Evolutionary conservation across 31 red algal genomes (phyloP).

Genomic region (Odonthalia washingtoniensis): DNA sequence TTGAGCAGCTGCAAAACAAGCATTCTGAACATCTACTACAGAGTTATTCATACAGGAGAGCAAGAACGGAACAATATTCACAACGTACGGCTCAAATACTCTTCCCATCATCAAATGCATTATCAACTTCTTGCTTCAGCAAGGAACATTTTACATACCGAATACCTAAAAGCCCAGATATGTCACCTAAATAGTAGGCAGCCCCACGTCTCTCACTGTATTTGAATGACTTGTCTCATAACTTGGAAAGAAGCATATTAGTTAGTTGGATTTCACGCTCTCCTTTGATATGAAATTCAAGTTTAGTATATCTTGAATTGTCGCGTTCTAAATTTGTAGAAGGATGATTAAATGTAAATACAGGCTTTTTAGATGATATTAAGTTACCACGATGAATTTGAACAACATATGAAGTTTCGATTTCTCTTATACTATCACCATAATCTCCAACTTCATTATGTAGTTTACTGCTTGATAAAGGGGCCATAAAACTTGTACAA

Average conservation of each 20-base stretch:
- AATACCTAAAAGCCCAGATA: slow-evolving; percentile 75
- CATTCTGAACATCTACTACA: slow-evolving; percentile 81
- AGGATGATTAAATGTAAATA: slow-evolving; percentile 88
- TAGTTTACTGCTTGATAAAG: slow-evolving; percentile 79
- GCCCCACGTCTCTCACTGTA: slow-evolving; percentile 88
- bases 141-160: slow-evolving; percentile 59
- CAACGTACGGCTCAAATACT: slow-evolving; percentile 88
- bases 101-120: slow-evolving; percentile 63
- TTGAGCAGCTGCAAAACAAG: slow-evolving; percentile 83
- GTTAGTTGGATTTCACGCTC: slow-evolving; percentile 49
- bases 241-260: slow-evolving; percentile 38
- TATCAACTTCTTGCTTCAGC: slow-evolving; percentile 60
- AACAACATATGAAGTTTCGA: slow-evolving; percentile 93
- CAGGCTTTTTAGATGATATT: slow-evolving; percentile 58
- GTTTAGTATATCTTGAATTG: slow-evolving; percentile 76
- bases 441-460: slow-evolving; percentile 80
- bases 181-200: slow-evolving; percentile 83
- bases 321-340: slow-evolving; percentile 55
- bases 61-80: slow-evolving; percentile 84
- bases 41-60: slow-evolving; percentile 85
- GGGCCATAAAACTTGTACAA: slow-evolving; percentile 87
- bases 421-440: slow-evolving; percentile 61
- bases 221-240: slow-evolving; percentile 53
- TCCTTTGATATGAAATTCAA: slow-evolving; percentile 65
- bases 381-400: slow-evolving; percentile 91